Base-by-base conservation (phyloP, 1,284 basidiomycete genomes). In the Crepidotus sp. region DNA sequence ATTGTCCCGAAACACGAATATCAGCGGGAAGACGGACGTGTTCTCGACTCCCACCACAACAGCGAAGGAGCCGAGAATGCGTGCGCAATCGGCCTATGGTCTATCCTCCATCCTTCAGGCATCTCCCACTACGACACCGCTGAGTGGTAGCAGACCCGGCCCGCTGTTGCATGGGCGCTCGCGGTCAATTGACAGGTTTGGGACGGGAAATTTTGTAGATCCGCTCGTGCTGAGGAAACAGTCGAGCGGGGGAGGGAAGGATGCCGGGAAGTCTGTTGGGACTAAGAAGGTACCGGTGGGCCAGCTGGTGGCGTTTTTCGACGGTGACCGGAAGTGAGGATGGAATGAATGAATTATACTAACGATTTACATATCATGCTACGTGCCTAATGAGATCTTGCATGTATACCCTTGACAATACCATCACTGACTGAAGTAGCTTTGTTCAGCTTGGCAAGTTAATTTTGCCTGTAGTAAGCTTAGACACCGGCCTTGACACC, bases 301-400 rank as follows among this genome's bases (percentile, higher is more conserved):
- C 13, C 74, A 86, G 56, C 63, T 89, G 36, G 83, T 87, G n/a
- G 83, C 83, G 15, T 89, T 83, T 62, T 89, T 89, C 53, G 83
- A 88, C 59, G 71, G 74, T 50, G 82, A 82, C 19, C 39, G 44
- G 18, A 50, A 51, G 39, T 48, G 42, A 51, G 18, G 14, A 34
- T 41, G 25, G 41, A 47, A 33, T 34, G 39, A 38, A 44, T 19
- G 45, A 27, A 25, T 25, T 6, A 9, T 27, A 27, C 8, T 13
- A 45, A n/a, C 30, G 27, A 15, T 21, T 17, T 25, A 22, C 29
- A 18, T 31, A n/a, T n/a, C n/a, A n/a, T n/a, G n/a, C n/a, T n/a
- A 36, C 11, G 25, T 34, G 30, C 6, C 35, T 27, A 8, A 32
- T 32, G 27, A 37, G 25, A 45, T 39, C 31, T 35, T 42, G 41